Conservation (phyloP, 176 grass and related monocot species). For the Triticum turgidum region DNA sequence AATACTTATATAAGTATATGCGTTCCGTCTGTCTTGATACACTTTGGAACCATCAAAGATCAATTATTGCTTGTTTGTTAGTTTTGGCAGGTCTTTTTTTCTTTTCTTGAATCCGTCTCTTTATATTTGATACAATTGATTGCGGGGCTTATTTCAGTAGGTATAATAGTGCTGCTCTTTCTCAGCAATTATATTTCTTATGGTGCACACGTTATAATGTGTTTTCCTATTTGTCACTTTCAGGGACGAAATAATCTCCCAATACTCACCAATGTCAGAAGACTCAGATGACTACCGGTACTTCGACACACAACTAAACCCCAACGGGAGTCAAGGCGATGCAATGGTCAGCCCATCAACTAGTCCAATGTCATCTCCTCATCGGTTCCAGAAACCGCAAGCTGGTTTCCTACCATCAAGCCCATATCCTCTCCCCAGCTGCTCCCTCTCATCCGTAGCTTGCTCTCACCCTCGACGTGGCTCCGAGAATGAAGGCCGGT, state of each 20-base stretch:
- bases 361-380: slow-evolving; percentile 74
- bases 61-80: slow-evolving; percentile 1
- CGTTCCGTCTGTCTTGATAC: neutral
- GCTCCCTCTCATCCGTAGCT: slow-evolving; percentile 59
- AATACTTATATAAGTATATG: neutral
- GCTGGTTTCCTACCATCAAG: slow-evolving; percentile 26
- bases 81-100: neutral
- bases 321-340: slow-evolving; percentile 46
- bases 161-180: neutral
- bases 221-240: slow-evolving; percentile 15
- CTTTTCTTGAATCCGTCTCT: neutral
- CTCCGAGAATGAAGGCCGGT: slow-evolving; percentile 75
- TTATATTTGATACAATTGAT: neutral
- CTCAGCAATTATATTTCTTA: neutral
- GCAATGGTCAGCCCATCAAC: slow-evolving; percentile 52
- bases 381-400: slow-evolving; percentile 59
- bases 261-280: slow-evolving; percentile 97
- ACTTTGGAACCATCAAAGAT: neutral
- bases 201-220: neutral
- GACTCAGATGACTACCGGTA: slow-evolving; percentile 82
- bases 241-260: slow-evolving; percentile 85
- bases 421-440: slow-evolving; percentile 54
- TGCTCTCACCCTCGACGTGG: slow-evolving; percentile 74
- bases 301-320: slow-evolving; percentile 63
- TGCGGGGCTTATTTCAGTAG: neutral